phyloP scores from a whole-genome alignment of 305 asterid species.

The Solanum aculeatissimum region DNA sequence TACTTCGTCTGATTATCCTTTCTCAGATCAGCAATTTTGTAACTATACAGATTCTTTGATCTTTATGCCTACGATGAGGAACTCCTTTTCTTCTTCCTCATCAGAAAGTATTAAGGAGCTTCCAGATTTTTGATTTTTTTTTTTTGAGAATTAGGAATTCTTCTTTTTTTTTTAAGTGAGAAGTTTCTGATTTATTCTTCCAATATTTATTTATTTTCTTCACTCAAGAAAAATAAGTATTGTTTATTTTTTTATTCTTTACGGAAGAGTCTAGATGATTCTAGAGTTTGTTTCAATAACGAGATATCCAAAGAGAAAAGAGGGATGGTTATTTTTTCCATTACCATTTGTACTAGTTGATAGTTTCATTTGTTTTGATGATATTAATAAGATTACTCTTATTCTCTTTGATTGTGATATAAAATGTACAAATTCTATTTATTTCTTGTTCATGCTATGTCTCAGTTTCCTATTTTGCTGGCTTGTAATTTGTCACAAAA shows the following conservation, averaged over 20 bases:
- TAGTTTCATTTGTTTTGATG: neutral
- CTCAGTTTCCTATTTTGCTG: neutral
- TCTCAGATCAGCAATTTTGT: neutral
- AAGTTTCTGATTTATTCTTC: neutral
- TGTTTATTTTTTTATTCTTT: neutral
- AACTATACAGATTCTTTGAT: neutral
- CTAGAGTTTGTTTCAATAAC: neutral
- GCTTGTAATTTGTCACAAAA: no score
- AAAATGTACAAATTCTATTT: neutral
- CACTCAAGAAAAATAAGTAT: neutral
- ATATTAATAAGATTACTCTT: neutral
- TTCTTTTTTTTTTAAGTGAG: neutral
- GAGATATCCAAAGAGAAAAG: neutral
- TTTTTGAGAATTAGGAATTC: neutral
- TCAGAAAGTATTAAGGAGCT: neutral
- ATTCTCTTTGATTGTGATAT: neutral
- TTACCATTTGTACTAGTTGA: neutral
- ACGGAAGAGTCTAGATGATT: neutral
- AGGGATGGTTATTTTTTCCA: neutral
- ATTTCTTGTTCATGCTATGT: neutral
- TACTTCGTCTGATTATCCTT: neutral
- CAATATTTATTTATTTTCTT: neutral
- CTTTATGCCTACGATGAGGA: neutral
- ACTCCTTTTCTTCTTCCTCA: neutral
- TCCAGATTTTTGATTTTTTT: neutral